Evolutionary conservation across 345 rosid species (phyloP).

Genomic region (Linum lewisii): DNA sequence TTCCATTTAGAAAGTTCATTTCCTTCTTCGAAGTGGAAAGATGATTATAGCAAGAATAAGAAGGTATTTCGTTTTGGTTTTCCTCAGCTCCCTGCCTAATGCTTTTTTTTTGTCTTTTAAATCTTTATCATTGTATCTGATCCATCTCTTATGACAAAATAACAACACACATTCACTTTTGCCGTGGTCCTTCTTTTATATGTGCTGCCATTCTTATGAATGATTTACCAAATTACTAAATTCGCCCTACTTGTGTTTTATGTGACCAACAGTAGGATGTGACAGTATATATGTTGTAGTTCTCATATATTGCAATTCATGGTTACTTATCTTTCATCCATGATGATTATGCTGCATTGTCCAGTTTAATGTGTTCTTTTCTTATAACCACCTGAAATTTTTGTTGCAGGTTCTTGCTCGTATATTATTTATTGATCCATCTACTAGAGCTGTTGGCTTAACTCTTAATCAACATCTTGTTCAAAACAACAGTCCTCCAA

Average conservation of each 20-base stretch:
- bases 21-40: slow-evolving; percentile 68
- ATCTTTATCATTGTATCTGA: neutral
- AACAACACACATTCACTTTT: neutral
- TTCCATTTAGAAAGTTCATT: slow-evolving; percentile 61
- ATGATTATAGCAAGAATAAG: slow-evolving; percentile 60
- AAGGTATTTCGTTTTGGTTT: slow-evolving; percentile 35
- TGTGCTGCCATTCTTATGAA: neutral
- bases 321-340: neutral
- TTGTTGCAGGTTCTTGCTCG: slow-evolving; percentile 75
- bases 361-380: neutral
- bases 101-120: neutral
- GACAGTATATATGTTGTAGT: too few relatives aligned
- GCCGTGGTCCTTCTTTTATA: neutral
- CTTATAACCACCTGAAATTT: slow-evolving; percentile 2
- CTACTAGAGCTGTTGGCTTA: slow-evolving; percentile 90
- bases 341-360: neutral
- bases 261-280: neutral
- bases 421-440: slow-evolving; percentile 80
- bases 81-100: neutral
- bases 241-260: neutral
- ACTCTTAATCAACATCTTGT: slow-evolving; percentile 80
- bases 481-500: slow-evolving; percentile 63
- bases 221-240: neutral
- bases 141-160: neutral
- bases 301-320: too few relatives aligned